phyloP scores from a whole-genome alignment of 1,284 basidiomycete genomes.

The Ceratobasidium sp. region DNA sequence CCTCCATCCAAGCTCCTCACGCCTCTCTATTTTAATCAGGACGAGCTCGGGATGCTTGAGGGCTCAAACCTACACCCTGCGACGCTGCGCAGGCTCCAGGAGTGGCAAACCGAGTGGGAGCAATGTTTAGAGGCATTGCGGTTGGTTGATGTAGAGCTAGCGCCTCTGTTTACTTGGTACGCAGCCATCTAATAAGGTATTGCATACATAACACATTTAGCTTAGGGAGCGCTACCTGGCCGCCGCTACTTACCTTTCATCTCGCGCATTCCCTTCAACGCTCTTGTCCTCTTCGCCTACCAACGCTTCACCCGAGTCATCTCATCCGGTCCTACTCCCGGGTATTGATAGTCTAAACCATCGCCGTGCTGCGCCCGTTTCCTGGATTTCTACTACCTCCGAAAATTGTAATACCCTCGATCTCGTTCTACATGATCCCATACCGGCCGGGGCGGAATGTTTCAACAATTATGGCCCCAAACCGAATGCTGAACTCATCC shows the following conservation, averaged over 20 bases:
- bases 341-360: constrained; percentile 90
- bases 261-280: constrained; percentile 88
- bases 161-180: constrained; percentile 75
- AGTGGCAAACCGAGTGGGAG: constrained; percentile 73
- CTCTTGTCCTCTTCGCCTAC: constrained; percentile 72
- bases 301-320: constrained; percentile 62
- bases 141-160: constrained; percentile 61
- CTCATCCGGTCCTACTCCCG: constrained; percentile 83
- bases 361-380: constrained; percentile 75
- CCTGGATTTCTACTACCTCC: constrained; percentile 75
- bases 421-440: constrained; percentile 64
- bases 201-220: not conserved
- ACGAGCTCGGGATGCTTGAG: constrained; percentile 74
- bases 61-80: constrained; percentile 86
- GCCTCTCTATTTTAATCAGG: constrained; percentile 75
- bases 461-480: constrained; percentile 91
- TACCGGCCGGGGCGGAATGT: constrained; percentile 69
- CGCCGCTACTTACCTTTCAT: constrained; percentile 82
- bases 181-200: not conserved
- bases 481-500: constrained; percentile 86
- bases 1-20: constrained; percentile 70
- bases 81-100: constrained; percentile 69
- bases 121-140: constrained; percentile 63
- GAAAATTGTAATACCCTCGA: constrained; percentile 50
- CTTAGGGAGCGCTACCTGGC: constrained; percentile 77